Conservation (phyloP, 2,329 filamentous ascomycete species). For the Exophiala viscosa region DNA sequence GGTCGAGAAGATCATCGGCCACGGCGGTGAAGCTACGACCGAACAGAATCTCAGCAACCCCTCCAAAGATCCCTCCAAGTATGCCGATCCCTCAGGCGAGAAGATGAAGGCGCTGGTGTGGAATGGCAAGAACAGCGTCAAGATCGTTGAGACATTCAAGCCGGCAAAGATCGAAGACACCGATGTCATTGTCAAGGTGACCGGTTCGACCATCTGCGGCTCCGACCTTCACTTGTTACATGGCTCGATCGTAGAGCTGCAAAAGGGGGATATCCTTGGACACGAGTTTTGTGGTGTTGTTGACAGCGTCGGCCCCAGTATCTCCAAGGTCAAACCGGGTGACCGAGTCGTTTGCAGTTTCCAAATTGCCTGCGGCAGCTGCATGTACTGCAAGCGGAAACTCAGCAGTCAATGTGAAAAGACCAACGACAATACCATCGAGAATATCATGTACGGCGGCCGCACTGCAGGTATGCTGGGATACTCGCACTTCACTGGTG, state of each 20-base stretch:
- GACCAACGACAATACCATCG: constrained; percentile 70
- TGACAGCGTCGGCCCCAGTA: constrained; percentile 53
- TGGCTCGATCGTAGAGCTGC: constrained; percentile 54
- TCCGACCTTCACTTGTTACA: constrained; percentile 55
- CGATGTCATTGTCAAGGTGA: constrained; percentile 79
- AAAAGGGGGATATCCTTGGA: constrained; percentile 65
- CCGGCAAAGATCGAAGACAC: constrained; percentile 68
- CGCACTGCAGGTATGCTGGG: constrained; percentile 71
- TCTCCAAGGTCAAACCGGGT: constrained; percentile 55
- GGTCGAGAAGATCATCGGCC: constrained; percentile 65
- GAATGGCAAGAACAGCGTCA: constrained; percentile 76
- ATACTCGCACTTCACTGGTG: constrained; percentile 73
- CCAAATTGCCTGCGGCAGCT: constrained; percentile 68
- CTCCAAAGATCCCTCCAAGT: constrained; percentile 49
- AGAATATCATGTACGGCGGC: constrained; percentile 73
- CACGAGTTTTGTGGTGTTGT: constrained; percentile 54
- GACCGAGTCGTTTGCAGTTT: constrained; percentile 78
- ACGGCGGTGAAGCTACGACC: constrained; percentile 61
- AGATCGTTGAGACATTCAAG: constrained; percentile 67
- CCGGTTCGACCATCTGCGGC: constrained; percentile 60
- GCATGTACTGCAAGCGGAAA: constrained; percentile 75
- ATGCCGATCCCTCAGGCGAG: constrained; percentile 51
- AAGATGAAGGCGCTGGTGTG: constrained; percentile 78
- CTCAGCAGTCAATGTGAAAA: constrained; percentile 46
- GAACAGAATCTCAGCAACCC: constrained; percentile 68